These are phyloP conservation scores for Fragosphaeria purpurea DNA, from an alignment of 2,329 filamentous ascomycete genomes.

Conservation along the genomic window DNA sequence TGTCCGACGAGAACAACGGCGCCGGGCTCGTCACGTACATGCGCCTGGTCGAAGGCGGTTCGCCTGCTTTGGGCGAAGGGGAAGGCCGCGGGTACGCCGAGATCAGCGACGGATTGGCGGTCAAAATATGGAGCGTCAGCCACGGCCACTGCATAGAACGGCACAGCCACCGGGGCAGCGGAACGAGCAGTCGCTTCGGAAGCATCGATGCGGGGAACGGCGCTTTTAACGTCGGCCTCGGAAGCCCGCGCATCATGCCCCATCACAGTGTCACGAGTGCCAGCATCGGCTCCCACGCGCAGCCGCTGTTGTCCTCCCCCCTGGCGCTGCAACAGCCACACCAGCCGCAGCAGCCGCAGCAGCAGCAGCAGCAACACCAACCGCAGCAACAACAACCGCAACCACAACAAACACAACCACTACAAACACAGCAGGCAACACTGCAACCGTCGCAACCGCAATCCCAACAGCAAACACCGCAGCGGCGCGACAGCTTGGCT, in stretches of 20 bases:
- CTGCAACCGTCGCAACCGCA: background rate
- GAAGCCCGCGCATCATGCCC: conserved; percentile 18
- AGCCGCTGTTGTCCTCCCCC: conserved; percentile 16
- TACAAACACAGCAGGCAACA: background rate
- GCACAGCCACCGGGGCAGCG: conserved; percentile 54
- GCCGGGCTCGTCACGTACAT: conserved; percentile 87
- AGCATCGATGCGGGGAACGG: conserved; percentile 36
- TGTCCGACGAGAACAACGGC: conserved; percentile 92
- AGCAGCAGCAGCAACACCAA: background rate
- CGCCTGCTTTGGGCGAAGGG: conserved; percentile 70
- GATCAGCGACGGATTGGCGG: conserved; percentile 77
- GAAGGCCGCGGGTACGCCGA: conserved; percentile 77
- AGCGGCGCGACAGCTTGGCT: conserved; percentile 11
- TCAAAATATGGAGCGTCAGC: conserved; percentile 77
- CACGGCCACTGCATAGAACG: conserved; percentile 82
- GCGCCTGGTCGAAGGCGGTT: conserved; percentile 79
- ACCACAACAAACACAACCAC: background rate
- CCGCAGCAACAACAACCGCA: background rate
- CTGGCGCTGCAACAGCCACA: conserved; percentile 1
- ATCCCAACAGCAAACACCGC: conserved; percentile 1
- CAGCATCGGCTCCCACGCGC: conserved; percentile 13
- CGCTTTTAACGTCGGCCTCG: conserved; percentile 6
- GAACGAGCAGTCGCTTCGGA: conserved; percentile 38
- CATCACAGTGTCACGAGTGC: conserved; percentile 17
- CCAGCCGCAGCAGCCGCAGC: background rate